Percentiles rank a stretch among this genome's conserved stretches.
Evolutionary conservation across 768 basidiomycete genomes (phyloP).

Genomic region (Rhodocollybia butyracea): DNA sequence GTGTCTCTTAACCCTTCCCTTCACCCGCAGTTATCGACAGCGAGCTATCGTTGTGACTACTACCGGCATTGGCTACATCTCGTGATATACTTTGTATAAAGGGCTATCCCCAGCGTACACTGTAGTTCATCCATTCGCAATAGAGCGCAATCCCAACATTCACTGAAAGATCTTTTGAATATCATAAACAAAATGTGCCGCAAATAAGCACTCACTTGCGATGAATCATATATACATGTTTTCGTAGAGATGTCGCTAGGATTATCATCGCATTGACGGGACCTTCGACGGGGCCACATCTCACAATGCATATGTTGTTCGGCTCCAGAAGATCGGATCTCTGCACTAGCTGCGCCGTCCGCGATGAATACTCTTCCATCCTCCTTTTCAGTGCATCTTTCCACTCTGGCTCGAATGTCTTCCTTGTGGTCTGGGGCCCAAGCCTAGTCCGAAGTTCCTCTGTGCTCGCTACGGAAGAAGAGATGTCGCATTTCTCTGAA

Average conservation of each 20-base stretch:
- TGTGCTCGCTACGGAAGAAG: background rate
- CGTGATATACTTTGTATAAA: background rate
- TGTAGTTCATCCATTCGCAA: conserved; percentile 8
- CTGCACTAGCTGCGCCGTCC: conserved; percentile 1
- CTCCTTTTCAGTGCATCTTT: background rate
- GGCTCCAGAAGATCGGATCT: conserved; percentile 8
- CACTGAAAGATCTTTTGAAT: conserved; percentile 4
- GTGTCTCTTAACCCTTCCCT: too few relatives aligned
- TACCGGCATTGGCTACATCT: background rate
- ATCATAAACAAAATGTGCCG: background rate
- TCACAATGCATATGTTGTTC: conserved; percentile 12
- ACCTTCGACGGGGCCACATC: conserved; percentile 13
- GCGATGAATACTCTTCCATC: background rate
- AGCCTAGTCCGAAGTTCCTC: background rate
- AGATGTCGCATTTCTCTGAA: background rate
- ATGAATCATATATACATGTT: conserved; percentile 13
- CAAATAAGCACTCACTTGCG: conserved; percentile 1
- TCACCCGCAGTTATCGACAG: too few relatives aligned
- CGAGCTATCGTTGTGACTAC: too few relatives aligned
- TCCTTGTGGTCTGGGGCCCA: background rate
- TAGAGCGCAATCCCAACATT: conserved; percentile 17
- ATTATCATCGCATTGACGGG: conserved; percentile 14
- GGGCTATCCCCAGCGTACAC: conserved; percentile 9
- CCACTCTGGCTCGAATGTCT: background rate
- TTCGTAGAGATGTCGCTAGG: conserved; percentile 12